Conservation (phyloP, 2,329 filamentous ascomycete species). For the Arthroderma uncinatum region DNA sequence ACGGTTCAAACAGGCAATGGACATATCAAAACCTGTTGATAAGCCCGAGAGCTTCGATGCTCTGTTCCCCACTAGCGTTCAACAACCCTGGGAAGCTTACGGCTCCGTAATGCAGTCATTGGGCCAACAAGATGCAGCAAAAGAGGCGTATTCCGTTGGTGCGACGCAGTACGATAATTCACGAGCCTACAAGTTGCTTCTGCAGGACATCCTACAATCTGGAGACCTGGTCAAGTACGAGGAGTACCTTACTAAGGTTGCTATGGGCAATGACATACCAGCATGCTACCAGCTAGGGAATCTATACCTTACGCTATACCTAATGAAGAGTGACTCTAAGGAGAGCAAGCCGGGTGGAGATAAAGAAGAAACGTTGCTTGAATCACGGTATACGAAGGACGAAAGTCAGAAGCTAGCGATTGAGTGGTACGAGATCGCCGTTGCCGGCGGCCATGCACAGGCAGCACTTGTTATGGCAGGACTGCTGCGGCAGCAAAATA, state of each 20-base stretch:
- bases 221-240: constrained; percentile 25
- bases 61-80: constrained; percentile 5
- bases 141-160: constrained; percentile 20
- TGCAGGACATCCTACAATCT: constrained; percentile 18
- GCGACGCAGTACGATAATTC: constrained; percentile 26
- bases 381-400: constrained; percentile 4
- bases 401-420: constrained; percentile 19
- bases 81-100: constrained; percentile 24
- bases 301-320: constrained; percentile 24
- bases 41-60: not conserved
- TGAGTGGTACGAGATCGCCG: constrained; percentile 28
- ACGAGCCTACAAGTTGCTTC: constrained; percentile 18
- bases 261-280: constrained; percentile 20
- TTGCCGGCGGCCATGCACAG: constrained; percentile 14
- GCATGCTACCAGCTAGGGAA: constrained; percentile 28
- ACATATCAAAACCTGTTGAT: constrained; percentile 3
- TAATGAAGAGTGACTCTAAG: constrained; percentile 8
- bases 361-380: not conserved
- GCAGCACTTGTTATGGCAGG: constrained; percentile 22
- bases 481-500: constrained; percentile 22
- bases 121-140: constrained; percentile 13
- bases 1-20: constrained; percentile 11
- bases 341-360: not conserved
- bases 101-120: constrained; percentile 15
- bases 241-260: constrained; percentile 26